phyloP scores from a whole-genome alignment of 2,329 filamentous ascomycete genomes.

The Cladophialophora immunda region DNA sequence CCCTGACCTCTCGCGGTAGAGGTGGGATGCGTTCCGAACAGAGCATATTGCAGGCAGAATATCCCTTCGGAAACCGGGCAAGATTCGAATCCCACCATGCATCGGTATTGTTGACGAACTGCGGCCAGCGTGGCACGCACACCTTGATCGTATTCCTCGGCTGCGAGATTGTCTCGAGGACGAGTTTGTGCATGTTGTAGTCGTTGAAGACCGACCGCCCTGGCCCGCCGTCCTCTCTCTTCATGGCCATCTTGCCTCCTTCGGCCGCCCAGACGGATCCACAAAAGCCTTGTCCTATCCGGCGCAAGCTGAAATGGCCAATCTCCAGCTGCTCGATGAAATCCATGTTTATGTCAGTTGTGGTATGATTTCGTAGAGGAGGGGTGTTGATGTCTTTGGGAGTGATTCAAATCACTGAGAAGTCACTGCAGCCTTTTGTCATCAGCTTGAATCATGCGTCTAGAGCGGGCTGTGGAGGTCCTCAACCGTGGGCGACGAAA shows the following conservation, averaged over 20 bases:
- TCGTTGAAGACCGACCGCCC: slow-evolving; percentile 42
- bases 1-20: slow-evolving; percentile 41
- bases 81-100: slow-evolving; percentile 25
- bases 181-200: slow-evolving; percentile 44
- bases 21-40: slow-evolving; percentile 48
- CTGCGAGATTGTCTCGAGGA: slow-evolving; percentile 32
- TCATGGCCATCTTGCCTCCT: slow-evolving; percentile 41
- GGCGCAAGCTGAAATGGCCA: slow-evolving; percentile 30
- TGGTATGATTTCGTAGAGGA: too few relatives aligned
- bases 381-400: too few relatives aligned
- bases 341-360: not conserved
- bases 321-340: not conserved
- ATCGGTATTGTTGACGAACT: slow-evolving; percentile 24
- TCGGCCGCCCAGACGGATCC: slow-evolving; percentile 46
- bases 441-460: not conserved
- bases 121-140: slow-evolving; percentile 29
- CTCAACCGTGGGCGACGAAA: not conserved
- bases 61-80: slow-evolving; percentile 20
- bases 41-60: slow-evolving; percentile 43
- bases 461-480: not conserved
- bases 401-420: too few relatives aligned
- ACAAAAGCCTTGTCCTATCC: slow-evolving; percentile 47
- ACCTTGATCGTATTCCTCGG: slow-evolving; percentile 5
- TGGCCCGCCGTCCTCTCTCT: slow-evolving; percentile 48
- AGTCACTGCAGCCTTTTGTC: too few relatives aligned